Evolutionary conservation across 2,329 filamentous ascomycete genomes (phyloP).

Genomic region (Aspergillus amoenus): DNA sequence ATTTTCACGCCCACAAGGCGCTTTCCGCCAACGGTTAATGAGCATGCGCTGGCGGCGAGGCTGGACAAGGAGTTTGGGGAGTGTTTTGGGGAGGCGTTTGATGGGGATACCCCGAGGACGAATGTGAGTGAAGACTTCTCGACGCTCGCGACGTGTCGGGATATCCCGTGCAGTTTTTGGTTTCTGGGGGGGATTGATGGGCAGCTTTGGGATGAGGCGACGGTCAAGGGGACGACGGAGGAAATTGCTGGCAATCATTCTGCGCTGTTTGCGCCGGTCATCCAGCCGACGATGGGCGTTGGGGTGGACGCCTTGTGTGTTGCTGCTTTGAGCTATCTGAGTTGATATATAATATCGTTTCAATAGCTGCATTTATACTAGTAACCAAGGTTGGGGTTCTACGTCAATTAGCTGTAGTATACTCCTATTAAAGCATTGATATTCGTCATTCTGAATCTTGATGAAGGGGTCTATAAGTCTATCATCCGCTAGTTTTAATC

Average conservation of each 20-base stretch:
- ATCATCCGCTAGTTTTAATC: no score
- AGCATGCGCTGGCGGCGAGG: constrained; percentile 42
- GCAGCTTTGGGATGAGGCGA: constrained; percentile 51
- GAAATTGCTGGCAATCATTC: constrained; percentile 61
- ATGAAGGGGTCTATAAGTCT: no score
- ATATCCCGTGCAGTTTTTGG: constrained; percentile 56
- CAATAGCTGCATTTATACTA: no score
- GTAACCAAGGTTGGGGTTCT: no score
- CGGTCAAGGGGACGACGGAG: constrained; percentile 43
- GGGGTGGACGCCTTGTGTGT: constrained; percentile 54
- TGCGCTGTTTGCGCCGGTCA: constrained; percentile 57
- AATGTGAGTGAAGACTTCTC: constrained; percentile 59
- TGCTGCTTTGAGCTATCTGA: constrained; percentile 49
- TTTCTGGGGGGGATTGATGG: constrained; percentile 55
- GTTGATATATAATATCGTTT: no score
- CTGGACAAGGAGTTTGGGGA: constrained; percentile 48
- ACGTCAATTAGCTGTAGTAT: no score
- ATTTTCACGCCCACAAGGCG: constrained; percentile 47
- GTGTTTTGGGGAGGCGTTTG: constrained; percentile 47
- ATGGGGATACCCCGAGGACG: constrained; percentile 29
- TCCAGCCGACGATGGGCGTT: constrained; percentile 57
- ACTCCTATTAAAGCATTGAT: no score
- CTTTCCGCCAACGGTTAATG: constrained; percentile 58
- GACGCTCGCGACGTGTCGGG: constrained; percentile 52
- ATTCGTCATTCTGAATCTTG: no score